Base-by-base conservation (phyloP, 2,329 filamentous ascomycete genomes). In the Cordyceps cateniannulata region DNA sequence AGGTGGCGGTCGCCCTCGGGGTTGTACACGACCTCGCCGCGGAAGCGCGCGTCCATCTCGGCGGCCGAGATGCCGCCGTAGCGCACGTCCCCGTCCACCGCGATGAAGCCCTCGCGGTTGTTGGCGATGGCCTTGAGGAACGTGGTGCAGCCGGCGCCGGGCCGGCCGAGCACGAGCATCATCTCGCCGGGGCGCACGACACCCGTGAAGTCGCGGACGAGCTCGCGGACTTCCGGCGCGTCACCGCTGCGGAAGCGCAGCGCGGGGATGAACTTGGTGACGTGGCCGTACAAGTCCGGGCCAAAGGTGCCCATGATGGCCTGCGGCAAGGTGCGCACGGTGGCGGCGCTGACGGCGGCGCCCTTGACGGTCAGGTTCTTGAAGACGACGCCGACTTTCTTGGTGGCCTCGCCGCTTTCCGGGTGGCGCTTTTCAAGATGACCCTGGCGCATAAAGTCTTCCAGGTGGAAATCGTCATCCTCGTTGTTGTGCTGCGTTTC, bases 291-390 rank as follows among this genome's bases (percentile, higher is more conserved):
- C 1, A 93, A 75, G 71, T 93, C 90, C 0, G 90, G 90, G 0
- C 90, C 90, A 70, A 95, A 93, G 0, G 89, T 92, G 24, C 89
- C 89, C 5, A 91, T 64, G 42, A 93, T 79, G 3, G 90, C 90
- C 64, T 90, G 82, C 0, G 90, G 89, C 0, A 93, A 74, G 0
- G 89, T 91, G 63, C 84, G 84, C 27, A 89, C 88, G 64, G 89
- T 89, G 0, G 84, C 84, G 0, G 87, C 79, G 0, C 84, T 86
- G 14, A 83, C 84, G 47, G 85, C 85, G 8, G 86, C 76, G 20
- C 90, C 90, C 70, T 88, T 86, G 29, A 93, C 90, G 0, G 85
- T 91, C 54, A 93, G 77, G 66, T 90, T 81, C 72, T 88, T 90
- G 78, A 87, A 93, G 1, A 91, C 76, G 1, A 93, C 87, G 2